These are phyloP conservation scores for Cercospora sp. DNA, from an alignment of 2,329 filamentous ascomycete species.

Conservation along the genomic window DNA sequence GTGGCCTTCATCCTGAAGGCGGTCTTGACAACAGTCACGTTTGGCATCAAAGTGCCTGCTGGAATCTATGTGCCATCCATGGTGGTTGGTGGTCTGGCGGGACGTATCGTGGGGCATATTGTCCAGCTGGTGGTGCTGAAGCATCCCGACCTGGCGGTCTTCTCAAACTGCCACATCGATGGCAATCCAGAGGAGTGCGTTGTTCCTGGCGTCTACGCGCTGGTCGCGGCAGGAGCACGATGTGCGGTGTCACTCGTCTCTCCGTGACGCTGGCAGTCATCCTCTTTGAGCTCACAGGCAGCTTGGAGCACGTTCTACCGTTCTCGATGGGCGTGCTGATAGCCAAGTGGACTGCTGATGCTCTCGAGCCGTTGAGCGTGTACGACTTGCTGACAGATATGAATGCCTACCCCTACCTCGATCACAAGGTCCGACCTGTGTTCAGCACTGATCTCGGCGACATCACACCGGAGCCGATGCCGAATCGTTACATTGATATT, in stretches of 20 bases:
- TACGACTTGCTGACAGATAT: slow-evolving; percentile 95
- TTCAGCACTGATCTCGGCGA: slow-evolving; percentile 88
- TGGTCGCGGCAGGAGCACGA: slow-evolving; percentile 95
- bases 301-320: slow-evolving; percentile 89
- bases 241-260: slow-evolving; percentile 93
- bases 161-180: slow-evolving; percentile 69
- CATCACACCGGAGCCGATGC: slow-evolving; percentile 74
- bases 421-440: slow-evolving; percentile 89
- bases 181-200: slow-evolving; percentile 77
- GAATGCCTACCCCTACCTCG: slow-evolving; percentile 97
- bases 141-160: slow-evolving; percentile 71
- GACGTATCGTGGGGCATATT: slow-evolving; percentile 80
- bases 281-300: slow-evolving; percentile 92
- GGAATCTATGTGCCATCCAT: slow-evolving; percentile 98
- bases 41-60: slow-evolving; percentile 93
- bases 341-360: slow-evolving; percentile 97
- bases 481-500: slow-evolving; percentile 83
- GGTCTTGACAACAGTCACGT: slow-evolving; percentile 83
- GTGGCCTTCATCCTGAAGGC: slow-evolving; percentile 88
- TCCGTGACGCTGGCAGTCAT: slow-evolving; percentile 95
- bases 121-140: slow-evolving; percentile 78
- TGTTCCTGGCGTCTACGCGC: slow-evolving; percentile 92
- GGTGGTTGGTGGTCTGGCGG: slow-evolving; percentile 93
- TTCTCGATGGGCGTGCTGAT: slow-evolving; percentile 91
- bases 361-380: slow-evolving; percentile 89